Percentiles rank a stretch among this genome's conserved stretches.
These are phyloP conservation scores for Talaromyces liani DNA, from an alignment of 495 filamentous ascomycete genomes.

Conservation along the genomic window DNA sequence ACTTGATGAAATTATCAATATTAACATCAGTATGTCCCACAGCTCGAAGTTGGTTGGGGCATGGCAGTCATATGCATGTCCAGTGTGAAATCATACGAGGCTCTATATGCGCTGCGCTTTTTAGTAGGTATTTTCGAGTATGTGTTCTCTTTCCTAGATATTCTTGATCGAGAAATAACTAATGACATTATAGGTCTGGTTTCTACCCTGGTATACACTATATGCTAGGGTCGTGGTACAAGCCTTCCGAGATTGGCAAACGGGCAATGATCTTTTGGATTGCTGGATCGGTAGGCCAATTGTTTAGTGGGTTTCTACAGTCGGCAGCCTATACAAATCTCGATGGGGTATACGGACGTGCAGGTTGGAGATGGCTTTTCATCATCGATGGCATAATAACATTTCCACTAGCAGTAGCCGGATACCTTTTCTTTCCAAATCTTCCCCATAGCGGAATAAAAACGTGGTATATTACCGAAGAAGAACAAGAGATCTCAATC, in stretches of 20 bases:
- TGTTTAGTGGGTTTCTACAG: constrained; percentile 50
- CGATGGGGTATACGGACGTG: constrained; percentile 33
- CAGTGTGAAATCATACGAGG: constrained; percentile 28
- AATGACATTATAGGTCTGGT: constrained; percentile 16
- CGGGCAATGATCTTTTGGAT: constrained; percentile 49
- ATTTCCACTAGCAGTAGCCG: constrained; percentile 37
- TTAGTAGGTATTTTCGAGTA: constrained; percentile 38
- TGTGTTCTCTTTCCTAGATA: not conserved
- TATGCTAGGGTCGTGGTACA: constrained; percentile 34
- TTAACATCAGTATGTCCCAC: constrained; percentile 29
- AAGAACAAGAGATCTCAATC: constrained; percentile 17
- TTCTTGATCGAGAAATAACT: not conserved
- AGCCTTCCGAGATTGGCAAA: constrained; percentile 42
- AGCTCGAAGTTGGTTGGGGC: constrained; percentile 43
- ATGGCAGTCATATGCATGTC: constrained; percentile 36
- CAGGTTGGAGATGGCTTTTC: constrained; percentile 32
- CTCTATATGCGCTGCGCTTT: constrained; percentile 46
- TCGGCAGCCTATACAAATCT: constrained; percentile 39
- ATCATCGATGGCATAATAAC: constrained; percentile 35
- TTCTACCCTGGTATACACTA: constrained; percentile 31
- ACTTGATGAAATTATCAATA: constrained; percentile 16
- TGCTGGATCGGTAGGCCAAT: constrained; percentile 33
- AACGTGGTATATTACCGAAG: constrained; percentile 21
- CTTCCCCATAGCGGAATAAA: constrained; percentile 18
- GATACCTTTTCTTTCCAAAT: constrained; percentile 47